Evolutionary conservation across 2,329 filamentous ascomycete genomes (phyloP).

Genomic region (Stachybotrys echinatus): DNA sequence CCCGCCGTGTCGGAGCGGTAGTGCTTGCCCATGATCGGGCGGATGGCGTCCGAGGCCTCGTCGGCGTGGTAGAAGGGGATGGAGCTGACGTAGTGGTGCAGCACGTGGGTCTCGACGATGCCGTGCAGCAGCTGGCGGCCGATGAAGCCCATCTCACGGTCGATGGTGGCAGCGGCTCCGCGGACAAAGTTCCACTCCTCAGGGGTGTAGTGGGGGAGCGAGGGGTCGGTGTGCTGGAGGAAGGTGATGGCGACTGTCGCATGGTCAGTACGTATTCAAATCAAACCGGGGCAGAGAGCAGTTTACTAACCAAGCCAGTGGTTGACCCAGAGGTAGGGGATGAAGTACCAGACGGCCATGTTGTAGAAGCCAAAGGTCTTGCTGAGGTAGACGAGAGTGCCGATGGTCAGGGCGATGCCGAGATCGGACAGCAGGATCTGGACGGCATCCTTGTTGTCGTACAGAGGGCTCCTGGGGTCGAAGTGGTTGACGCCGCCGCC

Average conservation of each 20-base stretch:
- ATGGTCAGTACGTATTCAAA: constrained; percentile 14
- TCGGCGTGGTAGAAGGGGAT: constrained; percentile 98
- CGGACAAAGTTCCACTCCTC: constrained; percentile 89
- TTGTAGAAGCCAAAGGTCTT: constrained; percentile 79
- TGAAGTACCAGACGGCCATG: constrained; percentile 88
- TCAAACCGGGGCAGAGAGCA: background rate
- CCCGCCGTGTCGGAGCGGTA: constrained; percentile 79
- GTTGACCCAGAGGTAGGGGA: constrained; percentile 97
- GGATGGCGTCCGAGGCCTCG: constrained; percentile 90
- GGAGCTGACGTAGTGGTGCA: constrained; percentile 94
- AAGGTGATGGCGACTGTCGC: constrained; percentile 85
- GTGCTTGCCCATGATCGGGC: constrained; percentile 89
- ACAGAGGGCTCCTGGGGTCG: constrained; percentile 79
- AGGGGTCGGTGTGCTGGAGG: constrained; percentile 94
- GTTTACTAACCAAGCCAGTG: constrained; percentile 86
- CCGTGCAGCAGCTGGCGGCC: constrained; percentile 87
- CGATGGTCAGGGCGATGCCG: constrained; percentile 61
- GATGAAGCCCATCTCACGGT: constrained; percentile 95
- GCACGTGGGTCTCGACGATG: constrained; percentile 95
- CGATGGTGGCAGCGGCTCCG: constrained; percentile 90
- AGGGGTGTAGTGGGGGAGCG: constrained; percentile 84
- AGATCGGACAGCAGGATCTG: constrained; percentile 83
- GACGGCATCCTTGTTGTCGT: constrained; percentile 85
- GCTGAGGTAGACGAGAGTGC: constrained; percentile 62
- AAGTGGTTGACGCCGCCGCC: constrained; percentile 91